Conservation (phyloP, 257 asterid genomes). For the Solanum clarkiae region DNA sequence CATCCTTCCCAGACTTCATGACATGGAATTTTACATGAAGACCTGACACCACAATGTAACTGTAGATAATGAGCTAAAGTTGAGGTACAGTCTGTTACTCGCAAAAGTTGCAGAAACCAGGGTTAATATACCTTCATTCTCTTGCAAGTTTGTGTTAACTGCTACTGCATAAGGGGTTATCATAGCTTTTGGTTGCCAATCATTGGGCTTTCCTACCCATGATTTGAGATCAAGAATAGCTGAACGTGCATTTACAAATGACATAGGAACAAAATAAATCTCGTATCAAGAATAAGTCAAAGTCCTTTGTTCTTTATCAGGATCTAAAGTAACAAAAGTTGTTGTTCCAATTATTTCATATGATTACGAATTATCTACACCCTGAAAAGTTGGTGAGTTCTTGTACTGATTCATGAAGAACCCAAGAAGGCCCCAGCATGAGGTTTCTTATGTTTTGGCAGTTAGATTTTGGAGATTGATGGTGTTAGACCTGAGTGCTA, state of each 20-base stretch:
- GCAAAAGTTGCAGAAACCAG: background rate
- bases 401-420: background rate
- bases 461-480: background rate
- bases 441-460: background rate
- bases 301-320: background rate
- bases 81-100: background rate
- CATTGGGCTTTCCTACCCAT: conserved; percentile 66
- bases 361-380: background rate
- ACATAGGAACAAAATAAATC: background rate
- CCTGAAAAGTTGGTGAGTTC: background rate
- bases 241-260: conserved; percentile 17
- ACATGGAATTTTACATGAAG: conserved; percentile 61
- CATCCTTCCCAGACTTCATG: conserved; percentile 73
- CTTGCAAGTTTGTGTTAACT: conserved; percentile 76
- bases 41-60: conserved; percentile 31
- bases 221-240: conserved; percentile 60
- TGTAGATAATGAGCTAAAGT: background rate
- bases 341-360: background rate
- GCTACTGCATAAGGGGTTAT: conserved; percentile 71
- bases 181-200: conserved; percentile 89
- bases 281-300: background rate
- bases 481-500: background rate
- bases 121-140: conserved; percentile 61
- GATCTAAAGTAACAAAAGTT: background rate
- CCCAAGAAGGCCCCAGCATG: background rate